These are phyloP conservation scores for Colletotrichum gigasporum DNA, from an alignment of 2,329 filamentous ascomycete genomes.

Conservation along the genomic window DNA sequence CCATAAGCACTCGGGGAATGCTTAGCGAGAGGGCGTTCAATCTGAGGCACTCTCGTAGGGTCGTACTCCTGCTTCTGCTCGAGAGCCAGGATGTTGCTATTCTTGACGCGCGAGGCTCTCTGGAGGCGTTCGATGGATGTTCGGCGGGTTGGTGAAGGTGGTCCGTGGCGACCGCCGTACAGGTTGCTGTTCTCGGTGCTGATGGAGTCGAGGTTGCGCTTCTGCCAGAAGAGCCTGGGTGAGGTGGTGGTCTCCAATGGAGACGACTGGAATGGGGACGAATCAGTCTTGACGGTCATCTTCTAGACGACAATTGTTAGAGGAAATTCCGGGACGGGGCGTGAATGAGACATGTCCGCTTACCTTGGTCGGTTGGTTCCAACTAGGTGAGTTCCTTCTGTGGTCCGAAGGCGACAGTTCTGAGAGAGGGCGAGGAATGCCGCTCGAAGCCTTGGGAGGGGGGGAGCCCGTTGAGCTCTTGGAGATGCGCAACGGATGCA, in stretches of 20 bases:
- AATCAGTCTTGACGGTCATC: slow-evolving; percentile 75
- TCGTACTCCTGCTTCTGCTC: slow-evolving; percentile 95
- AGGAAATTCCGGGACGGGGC: slow-evolving; percentile 6
- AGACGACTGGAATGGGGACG: slow-evolving; percentile 87
- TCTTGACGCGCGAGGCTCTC: slow-evolving; percentile 94
- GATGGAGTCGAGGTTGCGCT: slow-evolving; percentile 67
- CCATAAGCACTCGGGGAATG: slow-evolving; percentile 78
- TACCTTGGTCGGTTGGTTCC: slow-evolving; percentile 83
- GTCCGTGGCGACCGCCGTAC: slow-evolving; percentile 66
- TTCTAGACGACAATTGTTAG: slow-evolving; percentile 61
- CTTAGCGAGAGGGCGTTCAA: slow-evolving; percentile 84
- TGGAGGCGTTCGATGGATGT: slow-evolving; percentile 96
- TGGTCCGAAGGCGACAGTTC: slow-evolving; percentile 89
- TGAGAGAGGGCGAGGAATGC: slow-evolving; percentile 78
- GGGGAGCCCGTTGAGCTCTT: slow-evolving; percentile 68
- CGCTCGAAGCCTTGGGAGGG: slow-evolving; percentile 69
- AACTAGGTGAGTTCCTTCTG: slow-evolving; percentile 92
- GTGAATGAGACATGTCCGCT: slow-evolving; percentile 38
- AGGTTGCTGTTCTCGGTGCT: slow-evolving; percentile 77
- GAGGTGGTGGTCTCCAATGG: slow-evolving; percentile 76
- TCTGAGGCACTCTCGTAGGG: slow-evolving; percentile 76
- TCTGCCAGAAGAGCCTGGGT: slow-evolving; percentile 92
- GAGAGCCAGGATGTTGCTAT: slow-evolving; percentile 95
- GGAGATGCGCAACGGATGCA: slow-evolving; percentile 82
- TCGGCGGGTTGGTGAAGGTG: slow-evolving; percentile 79